Percentiles rank a stretch among this genome's conserved stretches.
Evolutionary conservation across 345 rosid species (phyloP).

Genomic region (Mercurialis annua): DNA sequence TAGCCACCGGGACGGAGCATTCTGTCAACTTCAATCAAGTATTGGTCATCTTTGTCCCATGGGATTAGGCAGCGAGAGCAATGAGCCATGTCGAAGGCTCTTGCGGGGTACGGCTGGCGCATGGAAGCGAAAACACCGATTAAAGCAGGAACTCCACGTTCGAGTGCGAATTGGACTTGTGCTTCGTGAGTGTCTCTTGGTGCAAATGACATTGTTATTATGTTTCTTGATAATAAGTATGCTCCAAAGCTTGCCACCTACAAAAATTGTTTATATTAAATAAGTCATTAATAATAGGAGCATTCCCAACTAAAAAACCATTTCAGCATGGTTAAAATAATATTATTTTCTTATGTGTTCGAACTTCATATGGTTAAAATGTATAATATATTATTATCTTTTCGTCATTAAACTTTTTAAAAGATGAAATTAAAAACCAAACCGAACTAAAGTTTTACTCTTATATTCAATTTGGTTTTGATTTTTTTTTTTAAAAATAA

Average conservation of each 20-base stretch:
- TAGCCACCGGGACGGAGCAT: constrained; percentile 88
- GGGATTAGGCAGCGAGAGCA: constrained; percentile 98
- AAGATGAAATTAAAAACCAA: no score
- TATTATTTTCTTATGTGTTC: no score
- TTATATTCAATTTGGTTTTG: no score
- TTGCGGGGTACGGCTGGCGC: constrained; percentile 80
- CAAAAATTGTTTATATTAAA: no score
- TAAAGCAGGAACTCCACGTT: constrained; percentile 89
- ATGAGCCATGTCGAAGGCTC: constrained; percentile 95
- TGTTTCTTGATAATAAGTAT: constrained; percentile 68
- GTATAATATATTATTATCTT: no score
- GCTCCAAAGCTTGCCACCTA: constrained; percentile 99
- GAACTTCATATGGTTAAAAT: no score
- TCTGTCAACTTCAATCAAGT: constrained; percentile 80
- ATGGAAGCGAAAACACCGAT: constrained; percentile 85
- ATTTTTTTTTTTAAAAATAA: no score
- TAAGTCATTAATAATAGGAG: no score
- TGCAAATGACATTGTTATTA: constrained; percentile 79
- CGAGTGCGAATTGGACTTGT: constrained; percentile 92
- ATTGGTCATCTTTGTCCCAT: constrained; percentile 85
- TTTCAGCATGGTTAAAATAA: no score
- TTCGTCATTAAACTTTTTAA: no score
- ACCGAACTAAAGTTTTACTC: no score
- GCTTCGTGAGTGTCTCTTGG: constrained; percentile 95
- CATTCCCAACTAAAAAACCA: no score